A percentile compares a stretch with the other conserved stretches of the same genome.
These are phyloP conservation scores for Xylaria longipes DNA, from an alignment of 495 filamentous ascomycete genomes.

Conservation along the genomic window DNA sequence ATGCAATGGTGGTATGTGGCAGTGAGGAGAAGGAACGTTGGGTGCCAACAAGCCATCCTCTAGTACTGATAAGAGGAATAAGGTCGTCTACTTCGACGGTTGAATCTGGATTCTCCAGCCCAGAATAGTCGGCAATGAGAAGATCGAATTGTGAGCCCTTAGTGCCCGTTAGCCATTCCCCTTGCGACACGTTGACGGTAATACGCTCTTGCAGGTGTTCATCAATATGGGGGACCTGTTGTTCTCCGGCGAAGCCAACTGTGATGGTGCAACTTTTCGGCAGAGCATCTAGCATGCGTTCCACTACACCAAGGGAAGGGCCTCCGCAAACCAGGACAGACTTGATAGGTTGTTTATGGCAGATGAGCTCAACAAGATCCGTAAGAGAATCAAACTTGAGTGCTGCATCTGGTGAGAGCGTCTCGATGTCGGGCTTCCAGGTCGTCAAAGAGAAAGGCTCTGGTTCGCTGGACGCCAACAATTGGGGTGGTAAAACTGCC, in stretches of 20 bases:
- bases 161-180: not conserved
- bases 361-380: constrained; percentile 23
- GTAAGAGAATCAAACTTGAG: constrained; percentile 9
- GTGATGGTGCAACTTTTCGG: constrained; percentile 14
- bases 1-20: not conserved
- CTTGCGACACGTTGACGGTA: not conserved
- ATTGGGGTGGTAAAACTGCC: constrained; percentile 29
- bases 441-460: constrained; percentile 18
- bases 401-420: constrained; percentile 14
- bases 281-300: constrained; percentile 11
- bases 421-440: constrained; percentile 26
- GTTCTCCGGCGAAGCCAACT: constrained; percentile 18
- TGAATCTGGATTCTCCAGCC: not conserved
- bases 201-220: constrained; percentile 8
- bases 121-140: constrained; percentile 11
- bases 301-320: not conserved
- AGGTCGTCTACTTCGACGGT: not conserved
- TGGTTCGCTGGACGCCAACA: not conserved
- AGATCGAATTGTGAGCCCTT: constrained; percentile 8
- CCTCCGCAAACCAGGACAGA: constrained; percentile 19
- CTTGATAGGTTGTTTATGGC: constrained; percentile 19
- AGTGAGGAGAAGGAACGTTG: not conserved
- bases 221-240: not conserved
- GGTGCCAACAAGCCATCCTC: constrained; percentile 11
- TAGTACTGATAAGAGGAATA: not conserved